A percentile compares a stretch with the other conserved stretches of the same genome.
These are phyloP conservation scores for Vaccinium darrowii DNA, from an alignment of 148 eudicot genomes.

Conservation along the genomic window DNA sequence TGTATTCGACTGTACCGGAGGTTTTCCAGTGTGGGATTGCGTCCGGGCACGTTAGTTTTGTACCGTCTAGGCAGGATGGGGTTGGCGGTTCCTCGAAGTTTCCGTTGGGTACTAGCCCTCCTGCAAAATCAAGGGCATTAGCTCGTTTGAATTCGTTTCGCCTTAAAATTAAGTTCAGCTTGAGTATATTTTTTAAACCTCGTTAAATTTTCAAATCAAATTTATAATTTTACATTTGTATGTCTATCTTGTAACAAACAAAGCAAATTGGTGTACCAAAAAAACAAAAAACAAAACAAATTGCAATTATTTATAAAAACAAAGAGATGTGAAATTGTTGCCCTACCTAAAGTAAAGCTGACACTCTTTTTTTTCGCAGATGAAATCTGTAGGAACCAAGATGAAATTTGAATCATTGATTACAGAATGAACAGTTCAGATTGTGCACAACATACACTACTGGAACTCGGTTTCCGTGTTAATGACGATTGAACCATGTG, in stretches of 20 bases:
- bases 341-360: not conserved
- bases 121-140: not conserved
- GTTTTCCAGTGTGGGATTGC: conserved; percentile 45
- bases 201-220: too few species aligned
- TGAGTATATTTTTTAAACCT: not conserved
- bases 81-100: conserved; percentile 45
- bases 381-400: too few species aligned
- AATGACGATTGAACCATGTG: too few species aligned
- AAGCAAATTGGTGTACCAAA: not conserved
- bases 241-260: too few species aligned
- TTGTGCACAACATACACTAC: too few species aligned
- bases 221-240: too few species aligned
- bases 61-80: conserved; percentile 40
- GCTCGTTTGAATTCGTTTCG: not conserved
- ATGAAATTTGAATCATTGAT: too few species aligned
- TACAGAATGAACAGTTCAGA: too few species aligned
- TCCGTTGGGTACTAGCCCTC: conserved; percentile 47
- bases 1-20: conserved; percentile 47
- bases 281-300: too few species aligned
- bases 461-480: too few species aligned
- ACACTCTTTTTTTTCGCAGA: too few species aligned
- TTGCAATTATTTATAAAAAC: not conserved
- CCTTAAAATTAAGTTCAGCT: not conserved
- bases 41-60: conserved; percentile 23
- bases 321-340: not conserved